Evolutionary conservation across 139 green algal genomes (phyloP).

Genomic region (Chlamydomonas schloesseri): DNA sequence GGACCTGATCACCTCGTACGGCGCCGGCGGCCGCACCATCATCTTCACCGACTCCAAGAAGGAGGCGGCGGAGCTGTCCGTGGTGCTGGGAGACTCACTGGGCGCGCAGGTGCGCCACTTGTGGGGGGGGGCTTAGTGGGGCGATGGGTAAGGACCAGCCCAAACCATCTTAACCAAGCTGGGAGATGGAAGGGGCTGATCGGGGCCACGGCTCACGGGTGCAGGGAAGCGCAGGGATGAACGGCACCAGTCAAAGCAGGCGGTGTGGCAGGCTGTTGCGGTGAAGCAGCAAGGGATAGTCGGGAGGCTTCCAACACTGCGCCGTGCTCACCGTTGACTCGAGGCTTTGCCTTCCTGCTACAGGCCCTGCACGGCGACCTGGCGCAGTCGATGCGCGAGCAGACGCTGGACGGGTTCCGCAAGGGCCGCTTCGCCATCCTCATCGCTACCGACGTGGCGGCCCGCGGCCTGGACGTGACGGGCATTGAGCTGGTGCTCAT

Average conservation of each 20-base stretch:
- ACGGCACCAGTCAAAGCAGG: too few relatives aligned
- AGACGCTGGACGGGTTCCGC: constrained; percentile 87
- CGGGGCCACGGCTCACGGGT: too few relatives aligned
- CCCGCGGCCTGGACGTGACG: constrained; percentile 96
- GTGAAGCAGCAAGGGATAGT: too few relatives aligned
- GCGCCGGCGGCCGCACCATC: constrained; percentile 87
- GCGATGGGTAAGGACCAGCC: too few relatives aligned
- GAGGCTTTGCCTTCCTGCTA: neutral
- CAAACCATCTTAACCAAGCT: too few relatives aligned
- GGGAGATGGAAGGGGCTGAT: too few relatives aligned
- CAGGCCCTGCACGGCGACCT: constrained; percentile 95
- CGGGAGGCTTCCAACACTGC: too few relatives aligned
- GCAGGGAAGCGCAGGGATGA: too few relatives aligned
- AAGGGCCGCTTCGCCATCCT: constrained; percentile 91
- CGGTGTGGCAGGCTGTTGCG: too few relatives aligned
- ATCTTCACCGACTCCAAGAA: constrained; percentile 98
- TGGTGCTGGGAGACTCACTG: constrained; percentile 66
- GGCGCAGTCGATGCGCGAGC: constrained; percentile 82
- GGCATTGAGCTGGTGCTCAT: constrained; percentile 93
- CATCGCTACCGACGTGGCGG: constrained; percentile 99
- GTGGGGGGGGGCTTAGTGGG: too few relatives aligned
- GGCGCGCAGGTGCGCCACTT: constrained; percentile 57
- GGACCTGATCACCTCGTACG: constrained; percentile 89
- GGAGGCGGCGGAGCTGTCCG: constrained; percentile 88
- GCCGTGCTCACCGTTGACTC: too few relatives aligned